A percentile compares a stretch with the other conserved stretches of the same genome.
Evolutionary conservation across 1,284 basidiomycete genomes (phyloP).

Genomic region (Cutaneotrichosporon cutaneum): DNA sequence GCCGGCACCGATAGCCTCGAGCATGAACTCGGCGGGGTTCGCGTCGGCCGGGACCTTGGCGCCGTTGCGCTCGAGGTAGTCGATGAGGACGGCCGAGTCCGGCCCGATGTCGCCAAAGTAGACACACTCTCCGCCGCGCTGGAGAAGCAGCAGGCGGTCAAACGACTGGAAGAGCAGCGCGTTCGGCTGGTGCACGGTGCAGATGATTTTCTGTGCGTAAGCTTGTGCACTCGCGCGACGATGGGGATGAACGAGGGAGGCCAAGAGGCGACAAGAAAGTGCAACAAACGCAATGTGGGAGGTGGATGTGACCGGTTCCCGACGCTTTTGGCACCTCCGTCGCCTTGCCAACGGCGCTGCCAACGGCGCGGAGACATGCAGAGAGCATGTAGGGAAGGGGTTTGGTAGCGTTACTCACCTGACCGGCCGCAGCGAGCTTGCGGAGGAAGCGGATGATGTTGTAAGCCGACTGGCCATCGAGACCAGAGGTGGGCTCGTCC

Average conservation of each 20-base stretch:
- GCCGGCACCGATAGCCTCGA: constrained; percentile 70
- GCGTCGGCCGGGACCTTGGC: constrained; percentile 56
- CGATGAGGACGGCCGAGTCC: constrained; percentile 57
- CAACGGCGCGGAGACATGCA: too few relatives aligned
- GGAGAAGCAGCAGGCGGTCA: constrained; percentile 58
- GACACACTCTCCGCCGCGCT: constrained; percentile 53
- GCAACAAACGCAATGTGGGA: too few relatives aligned
- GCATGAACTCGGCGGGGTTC: constrained; percentile 59
- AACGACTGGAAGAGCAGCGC: constrained; percentile 60
- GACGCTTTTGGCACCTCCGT: too few relatives aligned
- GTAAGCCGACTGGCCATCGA: constrained; percentile 61
- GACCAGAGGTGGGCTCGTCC: constrained; percentile 60
- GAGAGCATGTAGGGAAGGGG: too few relatives aligned
- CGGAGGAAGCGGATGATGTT: constrained; percentile 56
- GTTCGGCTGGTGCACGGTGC: constrained; percentile 55
- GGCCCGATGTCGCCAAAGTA: constrained; percentile 59
- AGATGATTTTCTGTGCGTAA: constrained; percentile 57
- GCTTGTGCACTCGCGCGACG: too few relatives aligned
- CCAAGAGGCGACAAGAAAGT: too few relatives aligned
- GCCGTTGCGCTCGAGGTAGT: constrained; percentile 59
- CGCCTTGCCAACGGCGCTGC: too few relatives aligned
- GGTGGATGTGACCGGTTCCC: too few relatives aligned
- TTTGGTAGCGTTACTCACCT: too few relatives aligned
- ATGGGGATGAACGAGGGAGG: too few relatives aligned
- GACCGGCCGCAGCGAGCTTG: constrained; percentile 67